Base-by-base conservation (phyloP, 805 yeast genomes). In the Yarrowia alimentaria region DNA sequence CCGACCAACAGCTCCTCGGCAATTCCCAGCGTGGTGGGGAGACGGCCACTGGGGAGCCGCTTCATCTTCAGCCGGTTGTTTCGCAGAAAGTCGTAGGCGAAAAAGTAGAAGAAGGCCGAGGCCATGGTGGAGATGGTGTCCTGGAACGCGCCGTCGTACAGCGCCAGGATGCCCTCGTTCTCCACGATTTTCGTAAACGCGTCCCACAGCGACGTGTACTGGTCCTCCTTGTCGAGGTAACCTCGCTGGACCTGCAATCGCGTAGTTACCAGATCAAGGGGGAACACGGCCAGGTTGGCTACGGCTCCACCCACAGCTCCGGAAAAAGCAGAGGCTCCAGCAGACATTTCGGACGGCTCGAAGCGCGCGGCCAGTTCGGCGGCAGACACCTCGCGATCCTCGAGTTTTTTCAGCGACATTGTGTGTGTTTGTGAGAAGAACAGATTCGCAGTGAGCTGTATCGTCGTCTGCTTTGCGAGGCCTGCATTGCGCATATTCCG, bases 81-180 rank as follows among this genome's bases (percentile, higher is more conserved):
- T 30, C 68, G 58, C 40, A 64, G 34, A 20, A 33, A 51, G 33
- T 64, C 67, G 55, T 64, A 64, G 37, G 63, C 63, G 43, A 55
- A 64, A 53, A 64, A 64, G 57, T 64, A 64, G 25, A 64, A 57
- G 45, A 63, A 64, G 13, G 67, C 60, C 33, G 64, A 63, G 21
- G 59, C 49, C 52, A 57, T 52, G n/a, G 63, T 58, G 11, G 65
- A 64, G 3, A 61, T 51, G 2, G 62, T 53, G 47, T 62, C 66
- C 21, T 57, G 94, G 9, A 83, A 74, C 10, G 88, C 72, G 5
- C 96, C 96, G 35, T 86, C 77, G 63, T 88, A 88, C 57, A 89
- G 81, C 11, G 85, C 85, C 32, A 70, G 61, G 3, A 83, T 16
- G 4, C 96, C 96, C 63, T 86, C 95, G 53, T 78, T 75, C 51